Evolutionary conservation across 2,329 filamentous ascomycete genomes (phyloP), one percentile per base, ranked within the genome.

Genomic region (Aspergillus nomiae): DNA sequence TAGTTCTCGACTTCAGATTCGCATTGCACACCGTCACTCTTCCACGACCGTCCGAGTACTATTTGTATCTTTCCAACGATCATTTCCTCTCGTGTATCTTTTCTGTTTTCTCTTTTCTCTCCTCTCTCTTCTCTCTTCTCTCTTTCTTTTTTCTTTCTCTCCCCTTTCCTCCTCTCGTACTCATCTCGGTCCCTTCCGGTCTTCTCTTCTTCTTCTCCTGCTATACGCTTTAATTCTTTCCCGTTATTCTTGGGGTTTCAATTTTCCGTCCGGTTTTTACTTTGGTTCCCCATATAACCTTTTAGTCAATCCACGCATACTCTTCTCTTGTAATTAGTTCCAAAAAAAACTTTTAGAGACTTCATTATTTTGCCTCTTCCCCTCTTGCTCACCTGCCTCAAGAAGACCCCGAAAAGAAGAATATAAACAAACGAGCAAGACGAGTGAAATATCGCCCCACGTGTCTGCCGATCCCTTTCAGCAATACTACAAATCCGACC

Each of bases 1-100:
- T 58, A 30, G 63, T 66, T 65, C 64, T 64, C 57, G 62, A 65
- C 64, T 59, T 57, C 60, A 32, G 43, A 56, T 60, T 56, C 61
- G 54, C 57, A 59, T 64, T 64, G 62, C 70, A 73, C 70, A 73
- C 71, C 70, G 71, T 73, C 71, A 72, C 69, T 67, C 62, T 67
- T 63, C 55, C 60, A 61, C 59, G 46, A 56, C 58, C 57, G 38
- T 64, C 56, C 34, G 56, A 53, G 55, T 62, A 53, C 63, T 63
- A 67, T 67, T 69, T 68, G 63, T 62, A 69, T 68, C 58, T 62
- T 61, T 51, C 60, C 65, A 64, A 63, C 63, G 64, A 67, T 68
- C 67, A 59, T 67, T 65, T 64, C 66, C 64, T 67, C 60, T 67
- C 55, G 60, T 43, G 60, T 64, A 51, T 56, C 56, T 59, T 34